Conservation (phyloP, 2,329 filamentous ascomycete species). For the Berkeleyomyces basicola region DNA sequence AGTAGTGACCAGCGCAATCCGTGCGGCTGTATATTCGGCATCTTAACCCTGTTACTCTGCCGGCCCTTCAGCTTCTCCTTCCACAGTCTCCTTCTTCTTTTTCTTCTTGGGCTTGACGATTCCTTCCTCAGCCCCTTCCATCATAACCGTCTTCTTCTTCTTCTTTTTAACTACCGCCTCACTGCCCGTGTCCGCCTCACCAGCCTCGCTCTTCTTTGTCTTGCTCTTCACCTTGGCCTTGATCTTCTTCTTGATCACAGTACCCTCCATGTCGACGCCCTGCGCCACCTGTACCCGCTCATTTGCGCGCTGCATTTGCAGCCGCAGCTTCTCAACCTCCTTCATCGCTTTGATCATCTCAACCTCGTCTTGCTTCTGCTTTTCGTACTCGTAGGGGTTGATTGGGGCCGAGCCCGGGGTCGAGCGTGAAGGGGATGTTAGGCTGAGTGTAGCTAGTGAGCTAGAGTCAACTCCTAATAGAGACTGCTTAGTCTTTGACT, state of each 20-base stretch:
- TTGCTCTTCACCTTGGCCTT: constrained; percentile 33
- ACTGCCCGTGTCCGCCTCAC: not conserved
- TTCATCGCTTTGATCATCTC: constrained; percentile 82
- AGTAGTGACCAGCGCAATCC: too few species aligned
- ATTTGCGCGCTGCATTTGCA: constrained; percentile 77
- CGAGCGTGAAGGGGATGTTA: constrained; percentile 26
- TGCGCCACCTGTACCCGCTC: constrained; percentile 57
- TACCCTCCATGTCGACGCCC: constrained; percentile 49
- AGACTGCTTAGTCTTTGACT: constrained; percentile 33
- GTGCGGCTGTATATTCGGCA: too few species aligned
- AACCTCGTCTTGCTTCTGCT: constrained; percentile 57
- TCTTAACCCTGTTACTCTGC: not conserved
- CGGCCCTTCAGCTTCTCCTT: not conserved
- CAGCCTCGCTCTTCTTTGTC: constrained; percentile 11
- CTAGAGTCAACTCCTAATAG: constrained; percentile 80
- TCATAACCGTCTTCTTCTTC: constrained; percentile 15
- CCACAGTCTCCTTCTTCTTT: constrained; percentile 26
- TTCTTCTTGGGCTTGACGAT: constrained; percentile 29
- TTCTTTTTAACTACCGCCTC: constrained; percentile 8
- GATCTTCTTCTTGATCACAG: constrained; percentile 50
- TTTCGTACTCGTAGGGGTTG: constrained; percentile 37
- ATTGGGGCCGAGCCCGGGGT: constrained; percentile 19
- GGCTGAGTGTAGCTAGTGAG: constrained; percentile 53
- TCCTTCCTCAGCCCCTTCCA: constrained; percentile 6
- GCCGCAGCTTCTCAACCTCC: constrained; percentile 68